These are phyloP conservation scores for Sambucus nigra DNA, from an alignment of 129 eudicot species.

Conservation along the genomic window DNA sequence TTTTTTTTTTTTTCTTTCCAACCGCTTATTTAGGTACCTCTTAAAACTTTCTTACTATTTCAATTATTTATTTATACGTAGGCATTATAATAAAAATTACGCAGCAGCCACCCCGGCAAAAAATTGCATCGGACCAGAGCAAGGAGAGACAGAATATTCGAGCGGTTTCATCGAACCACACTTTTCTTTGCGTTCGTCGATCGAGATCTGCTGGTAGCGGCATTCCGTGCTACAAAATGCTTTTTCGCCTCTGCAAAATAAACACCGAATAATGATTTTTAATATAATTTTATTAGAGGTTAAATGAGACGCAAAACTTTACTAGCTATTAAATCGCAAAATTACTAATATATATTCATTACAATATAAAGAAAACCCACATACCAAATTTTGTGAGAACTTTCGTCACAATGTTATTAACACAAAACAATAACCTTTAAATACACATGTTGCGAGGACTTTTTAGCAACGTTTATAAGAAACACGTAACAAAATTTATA, in stretches of 20 bases:
- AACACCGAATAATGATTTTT: too few species aligned
- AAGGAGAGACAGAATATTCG: conserved; percentile 40
- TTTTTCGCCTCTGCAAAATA: conserved; percentile 54
- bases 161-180: conserved; percentile 30
- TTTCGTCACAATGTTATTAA: too few species aligned
- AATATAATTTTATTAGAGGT: too few species aligned
- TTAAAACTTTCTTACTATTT: conserved; percentile 11
- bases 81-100: neutral
- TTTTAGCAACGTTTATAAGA: too few species aligned
- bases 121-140: conserved; percentile 54
- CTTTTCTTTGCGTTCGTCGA: conserved; percentile 57
- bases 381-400: too few species aligned
- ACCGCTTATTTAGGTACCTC: neutral
- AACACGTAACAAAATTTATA: too few species aligned
- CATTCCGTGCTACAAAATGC: conserved; percentile 84
- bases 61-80: conserved; percentile 11
- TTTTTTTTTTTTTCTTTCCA: neutral
- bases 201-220: conserved; percentile 49
- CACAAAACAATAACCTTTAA: too few species aligned
- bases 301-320: too few species aligned
- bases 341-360: too few species aligned
- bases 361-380: too few species aligned
- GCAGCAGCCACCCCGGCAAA: conserved; percentile 54
- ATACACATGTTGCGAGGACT: too few species aligned
- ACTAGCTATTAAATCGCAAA: too few species aligned